Base-by-base conservation (phyloP, 192 early-diverging fungal genomes). In the Backusella parvicylindrica region DNA sequence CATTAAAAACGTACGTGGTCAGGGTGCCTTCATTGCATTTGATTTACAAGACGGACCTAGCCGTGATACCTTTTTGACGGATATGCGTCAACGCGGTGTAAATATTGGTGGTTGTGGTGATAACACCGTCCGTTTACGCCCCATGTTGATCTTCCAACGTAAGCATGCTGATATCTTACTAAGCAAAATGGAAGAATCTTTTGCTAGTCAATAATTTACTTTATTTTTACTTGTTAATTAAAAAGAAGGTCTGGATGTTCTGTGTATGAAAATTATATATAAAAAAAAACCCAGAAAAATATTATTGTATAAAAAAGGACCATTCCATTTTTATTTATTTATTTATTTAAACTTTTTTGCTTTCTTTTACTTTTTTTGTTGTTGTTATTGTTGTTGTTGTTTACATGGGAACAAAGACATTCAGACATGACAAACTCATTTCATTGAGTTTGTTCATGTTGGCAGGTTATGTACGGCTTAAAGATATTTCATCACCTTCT, bases 21-120 rank as follows among this genome's bases (percentile, higher is more conserved):
- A 84, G 64, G 91, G 92, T 47, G 87, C 89, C 2, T 90, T 93
- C 41, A 47, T 93, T 76, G 92, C 92, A 3, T 93, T 93, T 81
- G 91, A 92, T 83, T 83, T 90, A 40, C 80, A 83, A 0, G 82
- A 77, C 5, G 37, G 85, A 0, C 78, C 83, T 41, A 36, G 82
- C 21, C 85, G 91, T 21, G 83, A 90, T 35, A 70, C 77, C 70
- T 80, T 92, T 65, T 78, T 92, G 64, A 60, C 78, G 0, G 82
- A 84, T 33, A 86, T 91, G 85, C 78, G 91, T 11, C 70, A 82
- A 26, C 73, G 81, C 60, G 91, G 91, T 68, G 88, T 92, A 64
- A 94, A 92, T 76, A 88, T 90, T 67, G 91, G 90, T 49, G 89
- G 90, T 5, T 91, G 89, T 41, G 91, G 90, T 43, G 85, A 90